A percentile compares a stretch with the other conserved stretches of the same genome.
Conservation (phyloP, 1,284 basidiomycete species). For the Flammula alnicola region DNA sequence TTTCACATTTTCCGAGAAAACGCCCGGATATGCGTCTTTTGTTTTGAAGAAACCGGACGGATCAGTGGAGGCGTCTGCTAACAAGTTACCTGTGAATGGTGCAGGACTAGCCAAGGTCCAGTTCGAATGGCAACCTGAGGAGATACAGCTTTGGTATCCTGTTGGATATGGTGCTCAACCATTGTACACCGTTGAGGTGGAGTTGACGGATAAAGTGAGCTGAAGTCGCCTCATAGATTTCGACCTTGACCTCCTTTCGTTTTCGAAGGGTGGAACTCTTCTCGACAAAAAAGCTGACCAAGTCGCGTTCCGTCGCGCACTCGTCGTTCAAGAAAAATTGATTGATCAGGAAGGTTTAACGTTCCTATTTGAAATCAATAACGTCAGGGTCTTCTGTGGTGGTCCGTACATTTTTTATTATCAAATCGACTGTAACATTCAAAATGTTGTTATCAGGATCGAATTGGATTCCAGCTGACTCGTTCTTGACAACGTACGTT, state of each 20-base stretch:
- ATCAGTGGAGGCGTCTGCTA: constrained; percentile 40
- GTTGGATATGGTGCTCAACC: constrained; percentile 83
- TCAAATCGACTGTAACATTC: background rate
- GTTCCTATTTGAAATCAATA: constrained; percentile 91
- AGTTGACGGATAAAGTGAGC: constrained; percentile 55
- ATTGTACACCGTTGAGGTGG: constrained; percentile 67
- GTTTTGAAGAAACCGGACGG: constrained; percentile 54
- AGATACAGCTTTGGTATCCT: constrained; percentile 82
- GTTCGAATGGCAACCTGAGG: constrained; percentile 58
- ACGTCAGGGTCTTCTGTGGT: constrained; percentile 85
- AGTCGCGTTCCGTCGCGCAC: constrained; percentile 77
- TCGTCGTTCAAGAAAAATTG: constrained; percentile 77
- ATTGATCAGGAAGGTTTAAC: constrained; percentile 74
- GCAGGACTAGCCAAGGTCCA: constrained; percentile 44
- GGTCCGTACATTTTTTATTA: constrained; percentile 44
- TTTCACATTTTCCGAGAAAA: constrained; percentile 46
- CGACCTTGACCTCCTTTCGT: background rate
- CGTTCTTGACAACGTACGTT: constrained; percentile 78
- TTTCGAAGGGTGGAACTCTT: constrained; percentile 47
- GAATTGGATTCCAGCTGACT: constrained; percentile 94
- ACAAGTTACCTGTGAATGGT: constrained; percentile 38
- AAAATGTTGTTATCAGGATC: constrained; percentile 53
- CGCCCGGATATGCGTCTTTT: constrained; percentile 46
- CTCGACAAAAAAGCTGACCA: constrained; percentile 59
- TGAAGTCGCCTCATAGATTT: constrained; percentile 2